Evolutionary conservation across 139 green algal genomes (phyloP), one percentile per base, ranked within the genome.

Genomic region (Nannochloris sp.): DNA sequence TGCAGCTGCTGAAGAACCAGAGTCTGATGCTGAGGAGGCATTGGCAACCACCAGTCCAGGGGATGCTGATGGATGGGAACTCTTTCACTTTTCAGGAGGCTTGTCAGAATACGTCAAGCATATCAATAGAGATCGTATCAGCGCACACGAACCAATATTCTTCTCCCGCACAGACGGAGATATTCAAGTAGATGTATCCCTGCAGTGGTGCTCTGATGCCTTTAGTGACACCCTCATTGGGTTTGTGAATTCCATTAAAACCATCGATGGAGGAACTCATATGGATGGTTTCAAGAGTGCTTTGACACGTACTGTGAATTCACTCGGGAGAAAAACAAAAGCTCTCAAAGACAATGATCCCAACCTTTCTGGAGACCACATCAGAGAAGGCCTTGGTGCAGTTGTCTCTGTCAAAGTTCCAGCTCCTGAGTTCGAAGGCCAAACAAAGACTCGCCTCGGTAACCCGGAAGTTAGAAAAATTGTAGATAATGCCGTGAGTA

Each of bases 161-260:
- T 76, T 91, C 37, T 64, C 18, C 18, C 53, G 54, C 12, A 72
- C 85, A 72, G 57, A 73, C 3, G 75, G 85, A 11, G 84, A 80
- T 0, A 82, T 95, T 25, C 62, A 66, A 16, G 85, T 97, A 23
- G 79, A 91, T 40, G 58, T 86, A 3, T 82, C 80, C 1, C 55
- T 95, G 64, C 92, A 98, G 74, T 98, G 93, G 93, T 90, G 75
- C 60, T 69, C 60, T 10, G 86, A 95, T 64, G 64, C 76, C 3
- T 92, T 81, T 74, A 81, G 66, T 11, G 89, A 96, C 66, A 92
- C 70, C 0, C 49, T 95, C 14, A 75, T 97, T 9, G 86, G 93
- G 43, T 99, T 96, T 71, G 92, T 90, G 48, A 99, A 99, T 84
- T 88, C 67, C 72, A 93, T 99, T 70, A 85, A 90, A 57, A 99